Conservation (phyloP, 2,329 filamentous ascomycete genomes). For the Colletotrichum somersetense region DNA sequence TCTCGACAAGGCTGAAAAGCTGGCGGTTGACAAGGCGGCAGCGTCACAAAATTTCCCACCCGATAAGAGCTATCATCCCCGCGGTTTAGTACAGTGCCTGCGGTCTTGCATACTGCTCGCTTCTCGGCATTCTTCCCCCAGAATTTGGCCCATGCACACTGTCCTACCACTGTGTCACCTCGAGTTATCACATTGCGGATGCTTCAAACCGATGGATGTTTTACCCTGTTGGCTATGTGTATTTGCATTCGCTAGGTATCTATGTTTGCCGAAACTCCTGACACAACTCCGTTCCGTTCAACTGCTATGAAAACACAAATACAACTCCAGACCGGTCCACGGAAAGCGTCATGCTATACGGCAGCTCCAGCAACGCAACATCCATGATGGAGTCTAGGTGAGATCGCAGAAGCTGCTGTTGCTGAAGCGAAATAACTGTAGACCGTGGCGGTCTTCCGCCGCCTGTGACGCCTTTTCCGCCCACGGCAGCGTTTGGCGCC, state of each 20-base stretch:
- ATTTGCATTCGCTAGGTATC: slow-evolving; percentile 30
- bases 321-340: slow-evolving; percentile 91
- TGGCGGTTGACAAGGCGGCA: slow-evolving; percentile 36
- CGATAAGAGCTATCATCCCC: slow-evolving; percentile 39
- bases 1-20: slow-evolving; percentile 41
- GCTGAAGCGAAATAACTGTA: slow-evolving; percentile 88
- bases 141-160: neutral
- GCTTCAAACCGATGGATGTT: neutral
- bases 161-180: slow-evolving; percentile 3
- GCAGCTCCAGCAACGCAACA: slow-evolving; percentile 87
- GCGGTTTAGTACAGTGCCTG: neutral
- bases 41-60: slow-evolving; percentile 37
- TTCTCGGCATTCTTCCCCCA: accelerated
- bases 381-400: slow-evolving; percentile 92
- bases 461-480: slow-evolving; percentile 48
- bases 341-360: slow-evolving; percentile 93
- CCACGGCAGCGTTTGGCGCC: slow-evolving; percentile 47
- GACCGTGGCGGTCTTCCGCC: slow-evolving; percentile 72
- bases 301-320: slow-evolving; percentile 73
- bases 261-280: slow-evolving; percentile 1
- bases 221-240: slow-evolving; percentile 10
- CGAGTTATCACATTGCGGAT: neutral
- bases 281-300: slow-evolving; percentile 15
- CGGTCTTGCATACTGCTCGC: neutral
- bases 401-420: slow-evolving; percentile 85